These are phyloP conservation scores for Eimeria praecox DNA, from an alignment of 169 alveolate genomes.

Conservation along the genomic window DNA sequence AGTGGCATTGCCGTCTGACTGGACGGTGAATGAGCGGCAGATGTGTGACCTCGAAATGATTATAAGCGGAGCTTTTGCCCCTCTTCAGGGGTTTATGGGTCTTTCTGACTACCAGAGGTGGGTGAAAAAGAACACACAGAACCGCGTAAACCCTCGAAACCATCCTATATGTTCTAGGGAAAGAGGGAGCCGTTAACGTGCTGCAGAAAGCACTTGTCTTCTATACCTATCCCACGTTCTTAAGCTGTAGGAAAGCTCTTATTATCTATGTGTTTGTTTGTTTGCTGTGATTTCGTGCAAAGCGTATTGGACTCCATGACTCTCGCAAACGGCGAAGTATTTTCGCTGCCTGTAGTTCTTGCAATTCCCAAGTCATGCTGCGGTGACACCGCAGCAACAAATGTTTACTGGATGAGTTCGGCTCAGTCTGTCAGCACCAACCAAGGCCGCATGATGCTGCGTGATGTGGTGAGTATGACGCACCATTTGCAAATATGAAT, in stretches of 20 bases:
- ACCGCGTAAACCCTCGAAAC: not conserved
- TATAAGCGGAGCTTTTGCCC: slow-evolving; percentile 84
- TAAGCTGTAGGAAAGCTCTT: not conserved
- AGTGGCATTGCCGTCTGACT: slow-evolving; percentile 79
- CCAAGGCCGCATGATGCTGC: slow-evolving; percentile 33
- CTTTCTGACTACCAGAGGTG: slow-evolving; percentile 70
- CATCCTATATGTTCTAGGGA: too few species aligned
- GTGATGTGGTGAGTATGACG: slow-evolving; percentile 14
- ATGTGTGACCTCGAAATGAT: slow-evolving; percentile 85
- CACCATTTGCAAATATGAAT: too few species aligned
- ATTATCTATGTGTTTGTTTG: not conserved
- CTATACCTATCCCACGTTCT: too few species aligned
- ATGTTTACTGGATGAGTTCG: slow-evolving; percentile 56
- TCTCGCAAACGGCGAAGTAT: slow-evolving; percentile 81
- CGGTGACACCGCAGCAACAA: slow-evolving; percentile 55
- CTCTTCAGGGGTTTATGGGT: slow-evolving; percentile 84
- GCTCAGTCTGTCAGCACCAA: not conserved
- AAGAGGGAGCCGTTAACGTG: not conserved
- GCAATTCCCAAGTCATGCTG: slow-evolving; percentile 78
- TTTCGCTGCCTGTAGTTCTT: slow-evolving; percentile 84
- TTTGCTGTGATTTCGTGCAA: not conserved
- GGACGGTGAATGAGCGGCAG: slow-evolving; percentile 82
- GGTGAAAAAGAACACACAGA: not conserved
- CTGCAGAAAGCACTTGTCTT: too few species aligned
- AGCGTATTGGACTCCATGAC: slow-evolving; percentile 81